These are phyloP conservation scores for Emmonsiellopsis sp. DNA, from an alignment of 2,329 filamentous ascomycete species.

Conservation along the genomic window DNA sequence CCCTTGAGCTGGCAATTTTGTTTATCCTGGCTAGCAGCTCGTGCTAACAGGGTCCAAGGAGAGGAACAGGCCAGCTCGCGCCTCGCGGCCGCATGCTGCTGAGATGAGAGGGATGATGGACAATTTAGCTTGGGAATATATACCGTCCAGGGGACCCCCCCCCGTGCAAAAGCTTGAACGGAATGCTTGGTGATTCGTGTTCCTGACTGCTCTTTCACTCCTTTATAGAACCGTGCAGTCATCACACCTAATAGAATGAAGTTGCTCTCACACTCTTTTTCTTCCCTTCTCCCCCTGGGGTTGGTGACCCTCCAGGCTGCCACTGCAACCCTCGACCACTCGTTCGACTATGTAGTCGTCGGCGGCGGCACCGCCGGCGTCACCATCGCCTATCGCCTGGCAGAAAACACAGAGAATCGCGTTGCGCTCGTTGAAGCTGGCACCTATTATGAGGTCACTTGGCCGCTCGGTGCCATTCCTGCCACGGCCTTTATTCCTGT, in stretches of 20 bases:
- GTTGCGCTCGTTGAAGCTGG: conserved; percentile 33
- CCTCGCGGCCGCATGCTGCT: background rate
- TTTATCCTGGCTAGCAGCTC: too few relatives aligned
- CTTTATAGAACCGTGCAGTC: background rate
- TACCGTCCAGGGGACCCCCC: background rate
- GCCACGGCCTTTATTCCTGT: background rate
- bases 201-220: background rate
- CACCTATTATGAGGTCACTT: background rate
- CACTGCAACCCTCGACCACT: conserved; percentile 5
- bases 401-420: conserved; percentile 41
- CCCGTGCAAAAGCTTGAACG: background rate
- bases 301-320: background rate
- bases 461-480: background rate
- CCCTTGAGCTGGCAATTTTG: too few relatives aligned
- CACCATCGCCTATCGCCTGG: conserved; percentile 43
- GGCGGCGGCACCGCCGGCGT: conserved; percentile 32
- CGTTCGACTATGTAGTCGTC: conserved; percentile 25
- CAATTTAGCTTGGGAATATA: background rate
- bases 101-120: background rate
- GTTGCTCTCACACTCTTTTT: background rate
- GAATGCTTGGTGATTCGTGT: background rate
- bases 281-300: background rate
- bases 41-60: background rate
- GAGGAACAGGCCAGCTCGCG: background rate
- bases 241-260: background rate